Percentiles rank a stretch among this genome's conserved stretches.
phyloP scores from a whole-genome alignment of 2,329 filamentous ascomycete species.

The Phoma herbarum region DNA sequence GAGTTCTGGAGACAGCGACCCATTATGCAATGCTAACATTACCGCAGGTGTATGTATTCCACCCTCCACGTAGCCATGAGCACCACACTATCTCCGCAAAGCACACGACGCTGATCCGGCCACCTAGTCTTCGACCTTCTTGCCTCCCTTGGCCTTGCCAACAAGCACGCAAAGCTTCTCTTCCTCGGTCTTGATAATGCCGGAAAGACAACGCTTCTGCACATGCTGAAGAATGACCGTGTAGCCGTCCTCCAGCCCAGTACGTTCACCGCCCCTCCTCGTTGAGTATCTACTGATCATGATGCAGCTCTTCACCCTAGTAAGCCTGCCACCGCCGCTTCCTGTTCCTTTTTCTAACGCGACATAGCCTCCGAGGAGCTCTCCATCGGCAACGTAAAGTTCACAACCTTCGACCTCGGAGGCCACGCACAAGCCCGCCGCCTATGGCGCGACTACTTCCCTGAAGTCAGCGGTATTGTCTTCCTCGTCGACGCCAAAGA shows the following conservation, averaged over 20 bases:
- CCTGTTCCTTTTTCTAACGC: neutral
- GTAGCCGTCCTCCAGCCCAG: conserved; percentile 80
- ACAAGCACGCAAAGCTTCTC: conserved; percentile 76
- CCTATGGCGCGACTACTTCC: conserved; percentile 51
- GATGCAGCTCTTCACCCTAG: conserved; percentile 76
- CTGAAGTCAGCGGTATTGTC: conserved; percentile 73
- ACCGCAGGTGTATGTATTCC: conserved; percentile 29
- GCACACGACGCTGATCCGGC: conserved; percentile 28
- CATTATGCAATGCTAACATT: neutral
- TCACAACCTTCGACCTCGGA: conserved; percentile 83
- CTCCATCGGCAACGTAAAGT: conserved; percentile 68
- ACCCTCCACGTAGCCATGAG: conserved; percentile 19
- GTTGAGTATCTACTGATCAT: conserved; percentile 13
- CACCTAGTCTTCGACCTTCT: conserved; percentile 82
- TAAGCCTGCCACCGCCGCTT: conserved; percentile 59
- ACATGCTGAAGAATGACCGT: conserved; percentile 90
- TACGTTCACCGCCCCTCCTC: conserved; percentile 20
- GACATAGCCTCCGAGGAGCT: conserved; percentile 70
- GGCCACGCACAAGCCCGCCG: conserved; percentile 49
- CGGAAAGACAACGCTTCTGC: conserved; percentile 88
- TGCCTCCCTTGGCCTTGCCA: conserved; percentile 82
- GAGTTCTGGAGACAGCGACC: neutral
- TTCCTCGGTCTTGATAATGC: conserved; percentile 93
- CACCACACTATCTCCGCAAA: conserved; percentile 7
- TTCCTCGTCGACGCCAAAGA: conserved; percentile 98